These are phyloP conservation scores for Corymbia calophylla DNA, from an alignment of 441 rosid species.

Conservation along the genomic window DNA sequence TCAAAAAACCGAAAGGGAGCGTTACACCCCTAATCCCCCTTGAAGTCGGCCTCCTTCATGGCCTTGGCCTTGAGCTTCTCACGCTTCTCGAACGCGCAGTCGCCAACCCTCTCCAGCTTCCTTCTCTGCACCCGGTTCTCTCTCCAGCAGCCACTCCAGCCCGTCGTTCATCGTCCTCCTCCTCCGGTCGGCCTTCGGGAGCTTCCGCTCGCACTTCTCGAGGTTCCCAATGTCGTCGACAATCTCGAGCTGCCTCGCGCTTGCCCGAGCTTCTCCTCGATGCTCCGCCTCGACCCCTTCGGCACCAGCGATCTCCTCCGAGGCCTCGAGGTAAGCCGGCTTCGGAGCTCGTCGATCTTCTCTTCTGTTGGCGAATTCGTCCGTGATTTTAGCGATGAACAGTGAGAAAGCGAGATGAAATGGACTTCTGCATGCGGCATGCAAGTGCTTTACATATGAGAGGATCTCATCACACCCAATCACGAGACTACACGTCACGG, in stretches of 20 bases:
- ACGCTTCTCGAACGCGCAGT: neutral
- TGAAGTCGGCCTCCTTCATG: neutral
- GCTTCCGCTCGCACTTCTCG: neutral
- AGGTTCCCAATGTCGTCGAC: neutral
- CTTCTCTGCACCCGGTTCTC: neutral
- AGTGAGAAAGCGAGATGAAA: too few species aligned
- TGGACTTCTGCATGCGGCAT: neutral
- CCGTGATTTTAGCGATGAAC: too few species aligned
- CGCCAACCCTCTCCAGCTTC: neutral
- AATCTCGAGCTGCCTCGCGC: neutral
- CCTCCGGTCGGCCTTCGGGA: neutral
- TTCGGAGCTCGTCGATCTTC: neutral
- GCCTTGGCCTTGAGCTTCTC: neutral
- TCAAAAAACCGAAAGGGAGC: too few species aligned
- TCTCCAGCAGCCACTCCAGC: neutral
- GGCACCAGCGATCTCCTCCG: neutral
- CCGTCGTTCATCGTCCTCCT: neutral
- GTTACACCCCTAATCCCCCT: neutral
- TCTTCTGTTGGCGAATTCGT: too few species aligned
- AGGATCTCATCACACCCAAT: neutral
- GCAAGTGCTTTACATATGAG: neutral
- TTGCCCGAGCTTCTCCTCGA: neutral
- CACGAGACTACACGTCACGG: neutral
- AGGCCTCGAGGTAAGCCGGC: neutral
- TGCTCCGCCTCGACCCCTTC: neutral